A percentile compares a stretch with the other conserved stretches of the same genome.
phyloP scores from a whole-genome alignment of 495 filamentous ascomycete genomes.

The Penicillium silybi region DNA sequence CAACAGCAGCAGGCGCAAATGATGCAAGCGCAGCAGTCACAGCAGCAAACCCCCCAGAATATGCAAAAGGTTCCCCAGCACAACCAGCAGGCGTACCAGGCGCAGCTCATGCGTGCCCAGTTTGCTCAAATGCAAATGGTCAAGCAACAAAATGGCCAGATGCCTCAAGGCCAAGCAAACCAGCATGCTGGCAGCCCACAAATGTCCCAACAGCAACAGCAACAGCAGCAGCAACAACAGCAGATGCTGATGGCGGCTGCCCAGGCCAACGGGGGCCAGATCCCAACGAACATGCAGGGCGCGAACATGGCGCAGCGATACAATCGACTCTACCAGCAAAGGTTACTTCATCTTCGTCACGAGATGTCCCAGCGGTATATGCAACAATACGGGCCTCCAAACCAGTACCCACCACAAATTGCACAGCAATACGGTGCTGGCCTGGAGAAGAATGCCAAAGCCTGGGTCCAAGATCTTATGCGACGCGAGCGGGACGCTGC shows the following conservation, averaged over 20 bases:
- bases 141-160: conserved; percentile 38
- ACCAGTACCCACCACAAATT: conserved; percentile 40
- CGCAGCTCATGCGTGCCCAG: conserved; percentile 41
- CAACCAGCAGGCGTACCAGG: conserved; percentile 46
- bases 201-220: conserved; percentile 31
- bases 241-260: conserved; percentile 42
- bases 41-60: conserved; percentile 35
- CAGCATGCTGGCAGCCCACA: conserved; percentile 32
- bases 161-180: conserved; percentile 28
- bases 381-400: conserved; percentile 39
- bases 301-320: conserved; percentile 33
- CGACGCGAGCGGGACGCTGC: conserved; percentile 35
- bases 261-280: conserved; percentile 39
- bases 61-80: conserved; percentile 34
- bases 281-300: conserved; percentile 27
- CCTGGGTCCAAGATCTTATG: conserved; percentile 47
- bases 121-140: conserved; percentile 39
- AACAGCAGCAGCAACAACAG: conserved; percentile 35
- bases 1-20: conserved; percentile 32
- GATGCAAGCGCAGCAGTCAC: conserved; percentile 24
- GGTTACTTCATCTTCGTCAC: conserved; percentile 32
- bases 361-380: conserved; percentile 39
- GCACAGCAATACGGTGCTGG: conserved; percentile 38
- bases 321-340: conserved; percentile 36
- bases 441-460: conserved; percentile 35